Evolutionary conservation across 805 yeast genomes (phyloP), one percentile per base, ranked within the genome.

Genomic region (Candida argentea): DNA sequence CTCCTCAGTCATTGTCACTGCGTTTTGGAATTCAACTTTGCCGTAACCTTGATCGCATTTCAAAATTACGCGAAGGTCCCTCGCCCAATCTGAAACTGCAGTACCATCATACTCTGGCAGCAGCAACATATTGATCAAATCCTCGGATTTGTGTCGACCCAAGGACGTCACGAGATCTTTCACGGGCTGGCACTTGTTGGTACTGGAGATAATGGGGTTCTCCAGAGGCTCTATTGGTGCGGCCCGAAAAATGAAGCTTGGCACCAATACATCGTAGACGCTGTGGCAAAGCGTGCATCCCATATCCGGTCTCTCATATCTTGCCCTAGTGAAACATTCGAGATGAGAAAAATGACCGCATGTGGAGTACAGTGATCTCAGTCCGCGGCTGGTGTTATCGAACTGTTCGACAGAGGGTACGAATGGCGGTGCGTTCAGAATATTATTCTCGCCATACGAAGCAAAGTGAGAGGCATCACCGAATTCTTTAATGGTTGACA

Each of bases 321-420:
- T 51, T 13, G 55, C 47, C 24, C 50, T 42, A 8, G 42, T 36
- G 35, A 55, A 67, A 39, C 78, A 71, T 19, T 43, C 37, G 33
- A 48, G 55, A 40, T 71, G 78, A 56, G 70, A 60, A 3, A 67
- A 69, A 43, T 71, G 78, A 2, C 70, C 65, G 53, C 78, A 71
- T 9, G 67, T 58, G 3, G 60, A 48, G n/a, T n/a, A n/a, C n/a
- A n/a, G n/a, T n/a, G n/a, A n/a, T n/a, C n/a, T n/a, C n/a, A n/a
- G n/a, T n/a, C n/a, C n/a, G n/a, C n/a, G n/a, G n/a, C n/a, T n/a
- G n/a, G n/a, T n/a, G n/a, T n/a, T n/a, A n/a, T n/a, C n/a, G n/a
- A n/a, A n/a, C n/a, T n/a, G n/a, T n/a, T n/a, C n/a, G n/a, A n/a
- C n/a, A n/a, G n/a, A n/a, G n/a, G n/a, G n/a, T n/a, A n/a, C n/a